Percentiles rank a stretch among this genome's conserved stretches.
phyloP scores from a whole-genome alignment of 2,329 filamentous ascomycete species.

The Stenocarpella maydis region DNA sequence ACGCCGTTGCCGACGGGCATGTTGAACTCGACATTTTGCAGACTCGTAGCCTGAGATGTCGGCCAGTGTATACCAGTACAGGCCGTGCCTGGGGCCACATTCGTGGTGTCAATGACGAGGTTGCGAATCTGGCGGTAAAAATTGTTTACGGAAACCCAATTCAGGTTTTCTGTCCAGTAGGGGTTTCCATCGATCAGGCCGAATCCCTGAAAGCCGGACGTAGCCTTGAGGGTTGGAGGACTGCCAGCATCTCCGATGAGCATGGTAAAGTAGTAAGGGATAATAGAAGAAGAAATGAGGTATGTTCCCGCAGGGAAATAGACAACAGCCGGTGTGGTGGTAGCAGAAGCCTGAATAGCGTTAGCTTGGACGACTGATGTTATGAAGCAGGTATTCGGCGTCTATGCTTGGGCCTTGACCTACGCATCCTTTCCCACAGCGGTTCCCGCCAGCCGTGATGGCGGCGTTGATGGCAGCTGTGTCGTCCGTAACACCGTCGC shows the following conservation, averaged over 20 bases:
- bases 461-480: constrained; percentile 56
- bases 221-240: constrained; percentile 64
- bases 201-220: constrained; percentile 57
- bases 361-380: constrained; percentile 30
- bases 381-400: not conserved
- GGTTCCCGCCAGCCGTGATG: constrained; percentile 49
- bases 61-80: constrained; percentile 74
- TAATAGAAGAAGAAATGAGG: constrained; percentile 72
- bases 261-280: constrained; percentile 82
- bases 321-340: constrained; percentile 51
- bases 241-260: constrained; percentile 74
- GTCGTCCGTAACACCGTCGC: constrained; percentile 55
- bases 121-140: constrained; percentile 69
- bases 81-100: constrained; percentile 54
- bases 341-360: constrained; percentile 47
- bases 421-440: constrained; percentile 54
- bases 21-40: constrained; percentile 66
- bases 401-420: constrained; percentile 32
- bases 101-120: constrained; percentile 65
- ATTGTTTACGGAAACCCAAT: constrained; percentile 65
- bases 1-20: constrained; percentile 58
- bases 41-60: constrained; percentile 69
- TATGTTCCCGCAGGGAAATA: constrained; percentile 67
- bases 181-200: constrained; percentile 59
- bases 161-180: constrained; percentile 52